Conservation (phyloP, 495 filamentous ascomycete genomes). For the Penicillium waksmanii region DNA sequence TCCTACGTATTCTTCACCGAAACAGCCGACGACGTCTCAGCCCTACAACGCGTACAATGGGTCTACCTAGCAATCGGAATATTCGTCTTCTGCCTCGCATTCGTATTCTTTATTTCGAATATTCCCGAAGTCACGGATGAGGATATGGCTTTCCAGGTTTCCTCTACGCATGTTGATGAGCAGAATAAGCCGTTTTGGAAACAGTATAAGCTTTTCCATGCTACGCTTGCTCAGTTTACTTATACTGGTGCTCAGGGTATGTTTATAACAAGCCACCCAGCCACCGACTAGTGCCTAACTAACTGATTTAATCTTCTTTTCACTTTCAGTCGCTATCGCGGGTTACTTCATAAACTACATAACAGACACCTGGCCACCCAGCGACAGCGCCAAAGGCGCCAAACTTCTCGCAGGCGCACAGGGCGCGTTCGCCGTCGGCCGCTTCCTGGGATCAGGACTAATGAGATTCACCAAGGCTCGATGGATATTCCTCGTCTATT, state of each 20-base stretch:
- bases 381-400: conserved; percentile 46
- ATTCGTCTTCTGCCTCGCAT: conserved; percentile 66
- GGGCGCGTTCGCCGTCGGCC: conserved; percentile 58
- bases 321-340: conserved; percentile 58
- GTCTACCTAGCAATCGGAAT: conserved; percentile 73
- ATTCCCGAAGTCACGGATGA: conserved; percentile 61
- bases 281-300: too few relatives aligned
- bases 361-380: conserved; percentile 43
- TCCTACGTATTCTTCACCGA: conserved; percentile 68
- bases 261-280: neutral
- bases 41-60: conserved; percentile 69
- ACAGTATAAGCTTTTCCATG: conserved; percentile 61
- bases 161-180: conserved; percentile 46
- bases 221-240: conserved; percentile 71
- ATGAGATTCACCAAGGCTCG: conserved; percentile 58
- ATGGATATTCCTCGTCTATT: conserved; percentile 52
- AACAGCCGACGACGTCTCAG: conserved; percentile 50
- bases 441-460: conserved; percentile 52
- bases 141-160: conserved; percentile 58
- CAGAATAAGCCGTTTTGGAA: conserved; percentile 50
- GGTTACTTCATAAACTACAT: conserved; percentile 68
- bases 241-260: conserved; percentile 69
- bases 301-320: neutral
- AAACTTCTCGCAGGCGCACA: conserved; percentile 59
- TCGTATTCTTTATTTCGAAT: conserved; percentile 46